Evolutionary conservation across 2,329 filamentous ascomycete genomes (phyloP), one percentile per base, ranked within the genome.

Genomic region (Pyrenophora teres): DNA sequence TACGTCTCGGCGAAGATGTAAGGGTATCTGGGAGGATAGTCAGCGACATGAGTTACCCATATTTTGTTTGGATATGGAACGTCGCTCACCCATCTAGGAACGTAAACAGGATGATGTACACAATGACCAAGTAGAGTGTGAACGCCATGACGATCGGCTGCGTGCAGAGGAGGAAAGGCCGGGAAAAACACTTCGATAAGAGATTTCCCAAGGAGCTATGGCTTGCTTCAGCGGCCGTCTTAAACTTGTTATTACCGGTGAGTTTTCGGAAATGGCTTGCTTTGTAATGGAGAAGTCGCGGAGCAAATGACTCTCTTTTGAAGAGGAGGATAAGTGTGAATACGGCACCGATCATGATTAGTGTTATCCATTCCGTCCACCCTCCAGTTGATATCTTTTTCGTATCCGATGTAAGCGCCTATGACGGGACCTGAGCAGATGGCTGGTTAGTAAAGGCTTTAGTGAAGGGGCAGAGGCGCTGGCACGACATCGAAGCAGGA

Each of bases 101-200:
- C 0, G 80, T 79, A 62, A 83, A 84, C 0, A 83, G 68, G 0
- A 82, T 73, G 16, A 81, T 79, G 54, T 84, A 84, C 2, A 81
- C 3, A 80, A 83, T 73, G 0, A 78, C 76, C 30, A 84, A 73
- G 50, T 84, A 84, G 0, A 83, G 41, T 0, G 77, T 75, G 51
- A 83, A 72, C 4, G 78, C 68, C 6, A 81, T 68, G 36, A 82
- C 75, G 54, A 82, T 78, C 0, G 78, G 78, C 3, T 68, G 27
- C 6, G 76, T 76, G 15, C 23, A 38, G 37, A 81, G 74, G 4
- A 74, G 59, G 43, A 77, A 74, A 0, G 78, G 78, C 3, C 79
- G 70, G 15, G 74, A 76, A 15, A 78, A 61, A 71, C 72, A 9
- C 18, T 15, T 52, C 10, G 44, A 70, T 53, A 48, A 12, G 16